These are phyloP conservation scores for Botrytis squamosa DNA, from an alignment of 2,329 filamentous ascomycete genomes.

Conservation along the genomic window DNA sequence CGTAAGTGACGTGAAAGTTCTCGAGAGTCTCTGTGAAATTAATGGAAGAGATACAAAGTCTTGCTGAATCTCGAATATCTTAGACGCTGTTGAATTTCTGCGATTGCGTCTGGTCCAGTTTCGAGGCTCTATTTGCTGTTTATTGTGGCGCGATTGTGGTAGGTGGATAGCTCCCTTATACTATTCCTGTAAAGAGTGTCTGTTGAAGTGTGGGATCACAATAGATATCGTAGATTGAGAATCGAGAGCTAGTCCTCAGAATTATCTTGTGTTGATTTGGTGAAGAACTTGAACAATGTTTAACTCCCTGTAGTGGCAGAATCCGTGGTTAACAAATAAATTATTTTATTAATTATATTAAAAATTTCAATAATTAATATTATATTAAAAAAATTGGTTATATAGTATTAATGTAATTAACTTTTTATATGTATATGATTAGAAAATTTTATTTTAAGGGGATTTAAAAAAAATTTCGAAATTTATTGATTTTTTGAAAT, in stretches of 20 bases:
- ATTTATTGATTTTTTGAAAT: too few species aligned
- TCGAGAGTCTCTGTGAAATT: background rate
- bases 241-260: background rate
- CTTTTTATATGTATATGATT: too few species aligned
- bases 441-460: too few species aligned
- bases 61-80: background rate
- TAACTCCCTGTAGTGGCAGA: too few species aligned
- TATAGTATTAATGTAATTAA: too few species aligned
- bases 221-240: background rate
- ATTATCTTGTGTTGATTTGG: background rate
- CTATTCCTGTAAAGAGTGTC: background rate
- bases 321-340: too few species aligned
- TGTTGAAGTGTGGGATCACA: background rate
- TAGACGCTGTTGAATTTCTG: background rate
- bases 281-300: background rate
- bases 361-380: too few species aligned
- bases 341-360: too few species aligned
- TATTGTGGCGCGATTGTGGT: background rate
- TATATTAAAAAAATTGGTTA: too few species aligned
- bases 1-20: background rate
- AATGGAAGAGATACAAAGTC: background rate
- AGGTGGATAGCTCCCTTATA: background rate
- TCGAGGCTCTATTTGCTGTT: background rate
- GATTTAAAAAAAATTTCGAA: too few species aligned
- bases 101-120: background rate